phyloP scores from a whole-genome alignment of 805 yeast species.

The Ogataea corticis region DNA sequence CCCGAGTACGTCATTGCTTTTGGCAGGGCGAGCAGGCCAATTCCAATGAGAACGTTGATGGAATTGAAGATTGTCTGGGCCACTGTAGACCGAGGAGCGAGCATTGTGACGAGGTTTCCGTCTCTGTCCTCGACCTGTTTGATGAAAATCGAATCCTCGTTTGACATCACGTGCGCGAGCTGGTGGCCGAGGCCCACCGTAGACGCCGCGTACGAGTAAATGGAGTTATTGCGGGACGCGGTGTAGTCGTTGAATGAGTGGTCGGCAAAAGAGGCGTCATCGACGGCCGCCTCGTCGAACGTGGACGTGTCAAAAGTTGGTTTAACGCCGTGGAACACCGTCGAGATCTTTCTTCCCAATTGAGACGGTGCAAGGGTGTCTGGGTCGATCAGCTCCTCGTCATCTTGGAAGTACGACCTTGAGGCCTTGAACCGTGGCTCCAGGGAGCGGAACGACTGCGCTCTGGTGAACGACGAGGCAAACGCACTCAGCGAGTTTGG shows the following conservation, averaged over 20 bases:
- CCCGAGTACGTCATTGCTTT: constrained; percentile 66
- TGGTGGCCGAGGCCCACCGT: constrained; percentile 16
- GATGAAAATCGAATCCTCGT: constrained; percentile 32
- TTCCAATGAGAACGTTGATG: constrained; percentile 65
- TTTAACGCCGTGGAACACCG: constrained; percentile 37
- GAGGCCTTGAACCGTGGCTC: constrained; percentile 57
- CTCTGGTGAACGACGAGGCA: constrained; percentile 77
- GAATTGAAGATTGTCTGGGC: constrained; percentile 71
- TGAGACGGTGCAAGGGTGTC: constrained; percentile 64
- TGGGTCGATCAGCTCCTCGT: constrained; percentile 70
- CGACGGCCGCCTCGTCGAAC: constrained; percentile 40
- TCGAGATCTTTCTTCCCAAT: constrained; percentile 63
- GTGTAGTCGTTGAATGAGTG: constrained; percentile 31
- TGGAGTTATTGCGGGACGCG: constrained; percentile 27
- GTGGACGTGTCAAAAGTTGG: constrained; percentile 25
- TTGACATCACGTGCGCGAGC: constrained; percentile 23
- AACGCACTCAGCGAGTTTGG: constrained; percentile 72
- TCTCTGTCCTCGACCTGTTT: constrained; percentile 66
- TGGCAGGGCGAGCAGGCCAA: constrained; percentile 67
- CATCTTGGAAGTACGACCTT: constrained; percentile 63
- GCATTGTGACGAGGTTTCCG: constrained; percentile 68
- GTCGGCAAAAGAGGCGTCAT: constrained; percentile 44
- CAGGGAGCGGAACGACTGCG: constrained; percentile 63
- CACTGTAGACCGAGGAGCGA: constrained; percentile 79
- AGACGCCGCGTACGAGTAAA: constrained; percentile 29